These are phyloP conservation scores for Pinus tabuliformis DNA, from an alignment of 75 land plant genomes.

Conservation along the genomic window DNA sequence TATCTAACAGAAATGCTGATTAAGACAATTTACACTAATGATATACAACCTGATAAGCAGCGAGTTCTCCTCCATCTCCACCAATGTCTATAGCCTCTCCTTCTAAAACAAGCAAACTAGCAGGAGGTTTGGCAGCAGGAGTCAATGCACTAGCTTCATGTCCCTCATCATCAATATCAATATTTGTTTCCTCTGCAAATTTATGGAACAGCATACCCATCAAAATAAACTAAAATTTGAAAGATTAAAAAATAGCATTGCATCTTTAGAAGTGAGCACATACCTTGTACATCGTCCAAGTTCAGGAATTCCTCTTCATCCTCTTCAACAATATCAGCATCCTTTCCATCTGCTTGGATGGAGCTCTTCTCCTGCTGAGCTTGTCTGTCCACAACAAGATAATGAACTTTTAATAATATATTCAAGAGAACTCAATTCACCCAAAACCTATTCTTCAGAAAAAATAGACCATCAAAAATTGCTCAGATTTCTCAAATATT, in stretches of 20 bases:
- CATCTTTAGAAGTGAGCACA: neutral
- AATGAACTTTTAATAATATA: neutral
- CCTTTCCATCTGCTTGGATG: slow-evolving; percentile 36
- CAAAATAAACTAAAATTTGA: neutral
- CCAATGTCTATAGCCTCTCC: slow-evolving; percentile 69
- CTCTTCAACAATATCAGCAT: slow-evolving; percentile 23
- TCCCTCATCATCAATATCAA: slow-evolving; percentile 35
- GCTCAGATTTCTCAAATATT: neutral
- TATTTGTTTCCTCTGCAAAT: slow-evolving; percentile 72
- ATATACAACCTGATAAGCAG: slow-evolving; percentile 69
- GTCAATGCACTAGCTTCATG: slow-evolving; percentile 18
- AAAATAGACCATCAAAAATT: neutral
- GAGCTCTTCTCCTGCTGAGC: slow-evolving; percentile 22
- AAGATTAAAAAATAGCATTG: neutral
- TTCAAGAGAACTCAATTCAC: neutral
- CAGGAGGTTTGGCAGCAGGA: slow-evolving; percentile 51
- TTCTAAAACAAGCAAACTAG: slow-evolving; percentile 79
- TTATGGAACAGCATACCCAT: slow-evolving; percentile 6
- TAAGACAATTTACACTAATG: neutral
- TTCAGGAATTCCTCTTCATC: slow-evolving; percentile 59
- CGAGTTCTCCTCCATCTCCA: slow-evolving; percentile 71
- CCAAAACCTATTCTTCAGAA: neutral
- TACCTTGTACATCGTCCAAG: slow-evolving; percentile 78
- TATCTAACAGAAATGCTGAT: neutral
- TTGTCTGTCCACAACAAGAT: slow-evolving; percentile 1